Base-by-base conservation (phyloP, 176 grass and related monocot species). In the Aegilops speltoides region DNA sequence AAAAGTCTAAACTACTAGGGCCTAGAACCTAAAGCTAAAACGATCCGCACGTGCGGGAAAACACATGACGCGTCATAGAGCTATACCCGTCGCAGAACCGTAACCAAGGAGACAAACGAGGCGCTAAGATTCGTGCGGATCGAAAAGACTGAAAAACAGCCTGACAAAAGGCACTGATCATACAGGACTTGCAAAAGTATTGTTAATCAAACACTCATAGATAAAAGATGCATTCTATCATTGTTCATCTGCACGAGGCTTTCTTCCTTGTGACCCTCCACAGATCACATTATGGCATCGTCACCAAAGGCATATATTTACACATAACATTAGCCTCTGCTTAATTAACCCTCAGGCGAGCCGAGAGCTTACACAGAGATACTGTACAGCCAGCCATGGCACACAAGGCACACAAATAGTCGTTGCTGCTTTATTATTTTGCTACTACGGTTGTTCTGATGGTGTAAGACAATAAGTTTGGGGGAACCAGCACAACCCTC, bases 371-470 rank as follows among this genome's bases (percentile, higher is more conserved):
- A 31, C 28, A 31, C 29, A 72, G 56, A 78, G 56, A 78, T 82
- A 88, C 82, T 91, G 82, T 91, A 91, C 86, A 91, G 64, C 45
- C 82, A 91, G 43, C 59, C 62, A 33, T 37, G 86, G 56, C 82
- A 85, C 82, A 85, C 70, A 77, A 20, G 28, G 40, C 13, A 50
- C 0, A 38, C 22, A 23, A 34, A 63, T 60, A 29, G 22, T 41
- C 37, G 8, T 12, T 68, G 8, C 28, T 36, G 10, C 31, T 84
- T 79, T 7, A 45, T 38, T 40, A 40, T 22, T 7, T 70, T 48
- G 75, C 3, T 76, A 68, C 82, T 91, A 84, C 13, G 7, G 86
- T 59, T 85, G 78, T n/a, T 88, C 82, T 1, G 90, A 82, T 26
- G 82, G 71, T 89, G n/a, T n/a, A n/a, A n/a, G n/a, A n/a, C n/a